A percentile compares a stretch with the other conserved stretches of the same genome.
Evolutionary conservation across 768 basidiomycete genomes (phyloP).

Genomic region (Leucosporidium creatinivorum): DNA sequence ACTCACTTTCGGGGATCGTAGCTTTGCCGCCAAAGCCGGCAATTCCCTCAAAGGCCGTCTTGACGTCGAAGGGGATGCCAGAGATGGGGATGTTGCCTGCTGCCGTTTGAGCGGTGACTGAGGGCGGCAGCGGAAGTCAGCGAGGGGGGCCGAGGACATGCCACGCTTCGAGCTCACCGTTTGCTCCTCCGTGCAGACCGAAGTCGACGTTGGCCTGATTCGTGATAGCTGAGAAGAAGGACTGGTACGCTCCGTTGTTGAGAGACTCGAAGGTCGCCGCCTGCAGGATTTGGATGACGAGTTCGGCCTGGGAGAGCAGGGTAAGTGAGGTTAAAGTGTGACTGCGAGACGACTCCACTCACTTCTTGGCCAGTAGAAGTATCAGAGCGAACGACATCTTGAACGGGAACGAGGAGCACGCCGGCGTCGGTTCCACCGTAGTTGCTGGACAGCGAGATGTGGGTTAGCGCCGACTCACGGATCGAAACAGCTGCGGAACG

Average conservation of each 20-base stretch:
- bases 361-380: constrained; percentile 55
- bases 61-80: constrained; percentile 55
- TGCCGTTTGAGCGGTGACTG: constrained; percentile 32
- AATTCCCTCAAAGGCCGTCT: constrained; percentile 55
- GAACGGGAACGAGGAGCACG: constrained; percentile 2
- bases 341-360: not conserved
- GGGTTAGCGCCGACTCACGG: not conserved
- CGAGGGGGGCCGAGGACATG: too few species aligned
- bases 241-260: constrained; percentile 51
- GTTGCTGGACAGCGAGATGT: constrained; percentile 45
- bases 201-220: constrained; percentile 48
- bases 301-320: constrained; percentile 45
- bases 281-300: constrained; percentile 52
- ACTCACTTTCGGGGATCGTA: constrained; percentile 40
- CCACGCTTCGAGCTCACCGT: constrained; percentile 15
- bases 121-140: too few species aligned
- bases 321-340: not conserved
- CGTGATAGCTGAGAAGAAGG: constrained; percentile 57
- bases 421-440: constrained; percentile 13
- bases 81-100: constrained; percentile 62
- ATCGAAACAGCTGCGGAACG: constrained; percentile 5
- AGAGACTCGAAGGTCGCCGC: constrained; percentile 53
- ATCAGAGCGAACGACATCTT: constrained; percentile 50
- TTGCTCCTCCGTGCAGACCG: constrained; percentile 42
- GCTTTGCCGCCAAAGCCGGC: constrained; percentile 45